Conservation (phyloP, 2,329 filamentous ascomycete genomes). For the Aureobasidium sp. region DNA sequence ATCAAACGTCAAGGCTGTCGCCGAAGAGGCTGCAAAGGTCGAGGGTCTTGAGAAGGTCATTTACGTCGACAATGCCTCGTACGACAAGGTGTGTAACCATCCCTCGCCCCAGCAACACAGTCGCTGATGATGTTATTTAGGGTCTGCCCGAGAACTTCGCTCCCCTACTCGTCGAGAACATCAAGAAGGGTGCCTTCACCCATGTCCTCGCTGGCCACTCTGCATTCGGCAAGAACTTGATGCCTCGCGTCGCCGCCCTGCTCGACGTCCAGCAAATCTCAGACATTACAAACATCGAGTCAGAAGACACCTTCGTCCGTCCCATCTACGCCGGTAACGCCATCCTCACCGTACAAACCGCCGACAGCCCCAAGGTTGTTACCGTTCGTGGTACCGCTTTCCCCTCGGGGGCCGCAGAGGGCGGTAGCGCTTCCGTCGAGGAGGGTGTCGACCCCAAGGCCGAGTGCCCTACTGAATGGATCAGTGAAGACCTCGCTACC, state of each 20-base stretch:
- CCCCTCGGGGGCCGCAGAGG: slow-evolving; percentile 60
- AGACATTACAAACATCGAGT: slow-evolving; percentile 78
- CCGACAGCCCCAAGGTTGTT: slow-evolving; percentile 76
- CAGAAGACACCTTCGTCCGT: slow-evolving; percentile 84
- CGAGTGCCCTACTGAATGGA: slow-evolving; percentile 70
- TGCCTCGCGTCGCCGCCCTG: slow-evolving; percentile 85
- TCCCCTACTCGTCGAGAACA: slow-evolving; percentile 88
- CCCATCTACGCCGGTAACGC: slow-evolving; percentile 98
- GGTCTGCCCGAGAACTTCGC: slow-evolving; percentile 90
- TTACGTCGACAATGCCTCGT: slow-evolving; percentile 76
- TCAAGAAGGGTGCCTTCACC: slow-evolving; percentile 89
- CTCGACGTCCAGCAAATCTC: slow-evolving; percentile 90
- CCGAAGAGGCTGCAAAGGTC: slow-evolving; percentile 79
- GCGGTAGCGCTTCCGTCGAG: slow-evolving; percentile 67
- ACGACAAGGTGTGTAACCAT: slow-evolving; percentile 64
- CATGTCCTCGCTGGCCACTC: slow-evolving; percentile 87
- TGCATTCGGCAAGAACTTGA: slow-evolving; percentile 89
- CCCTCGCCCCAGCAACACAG: not conserved
- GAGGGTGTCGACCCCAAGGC: slow-evolving; percentile 78
- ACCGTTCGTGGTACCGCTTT: slow-evolving; percentile 93
- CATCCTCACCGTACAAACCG: slow-evolving; percentile 89
- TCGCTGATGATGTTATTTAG: slow-evolving; percentile 25
- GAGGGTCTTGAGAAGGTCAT: slow-evolving; percentile 88
- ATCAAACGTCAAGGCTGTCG: slow-evolving; percentile 62
- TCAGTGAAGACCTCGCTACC: slow-evolving; percentile 86